Evolutionary conservation across 2,329 filamentous ascomycete species (phyloP), one percentile per base, ranked within the genome.

Genomic region (Acephala macrosclerotiorum): DNA sequence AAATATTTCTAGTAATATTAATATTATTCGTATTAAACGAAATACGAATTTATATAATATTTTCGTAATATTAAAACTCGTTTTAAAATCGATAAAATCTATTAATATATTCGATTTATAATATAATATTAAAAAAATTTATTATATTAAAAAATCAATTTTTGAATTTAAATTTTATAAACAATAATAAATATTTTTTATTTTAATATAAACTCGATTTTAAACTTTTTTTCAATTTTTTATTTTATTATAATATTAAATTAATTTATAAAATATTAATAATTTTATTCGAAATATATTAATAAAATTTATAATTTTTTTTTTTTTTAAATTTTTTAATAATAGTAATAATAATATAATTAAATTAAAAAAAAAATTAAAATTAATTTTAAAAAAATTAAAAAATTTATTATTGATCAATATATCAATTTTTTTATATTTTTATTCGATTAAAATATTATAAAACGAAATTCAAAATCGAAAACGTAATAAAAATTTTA

Each of bases 351-450:
- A 57, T 51, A 63, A 57, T 45, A 22, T 51, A 60, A 59, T 58
- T 26, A 40, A 59, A n/a, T 59, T 66, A 20, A 60, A 58, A 51
- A 66, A 35, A 22, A 53, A 60, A 51, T 40, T 64, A 56, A 11
- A 60, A 53, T 56, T 64, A 45, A 45, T 29, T 49, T 57, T 64
- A 36, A 47, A 51, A 57, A 57, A 61, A 36, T 57, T 60, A 60
- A 35, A 61, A 38, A 36, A 56, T 57, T 60, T 60, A 42, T 60
- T 53, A 33, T 33, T 9, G 33, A 51, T 51, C 62, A 53, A 58
- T 35, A 25, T 58, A 58, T 51, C 29, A 55, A 60, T 40, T 40
- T 66, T 53, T 26, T 45, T 42, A 55, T 9, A 18, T 62, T 66
- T 35, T 59, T 25, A 20, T 9, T 33, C 29, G 29, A 9, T 33